A percentile compares a stretch with the other conserved stretches of the same genome.
Conservation (phyloP, 306 rosid genomes). For the Vigna mungo region DNA sequence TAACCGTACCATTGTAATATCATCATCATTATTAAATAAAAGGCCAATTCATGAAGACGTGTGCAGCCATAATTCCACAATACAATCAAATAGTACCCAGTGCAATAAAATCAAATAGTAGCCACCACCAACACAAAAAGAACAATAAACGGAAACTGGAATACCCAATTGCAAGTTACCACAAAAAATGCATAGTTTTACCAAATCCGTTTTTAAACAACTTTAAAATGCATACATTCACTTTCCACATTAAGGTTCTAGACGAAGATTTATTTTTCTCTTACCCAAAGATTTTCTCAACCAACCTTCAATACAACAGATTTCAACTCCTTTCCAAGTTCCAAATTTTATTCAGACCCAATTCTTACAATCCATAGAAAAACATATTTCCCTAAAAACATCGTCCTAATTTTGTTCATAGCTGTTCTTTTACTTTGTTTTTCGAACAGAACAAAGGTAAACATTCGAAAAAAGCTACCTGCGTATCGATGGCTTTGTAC, state of each 20-base stretch:
- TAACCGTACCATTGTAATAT: background rate
- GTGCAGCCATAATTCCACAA: slow-evolving; percentile 27
- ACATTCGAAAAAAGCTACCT: slow-evolving; percentile 54
- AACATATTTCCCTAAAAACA: background rate
- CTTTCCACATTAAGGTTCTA: slow-evolving; percentile 26
- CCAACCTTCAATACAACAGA: background rate
- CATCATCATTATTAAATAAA: slow-evolving; percentile 23
- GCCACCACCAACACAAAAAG: background rate
- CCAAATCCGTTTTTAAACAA: slow-evolving; percentile 16
- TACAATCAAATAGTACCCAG: slow-evolving; percentile 22
- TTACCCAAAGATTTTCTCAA: slow-evolving; percentile 1
- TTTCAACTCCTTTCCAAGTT: slow-evolving; percentile 35
- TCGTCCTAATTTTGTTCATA: background rate
- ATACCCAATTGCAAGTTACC: slow-evolving; percentile 33
- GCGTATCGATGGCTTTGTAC: slow-evolving; percentile 94
- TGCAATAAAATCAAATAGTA: slow-evolving; percentile 29
- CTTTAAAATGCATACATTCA: background rate
- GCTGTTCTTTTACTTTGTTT: background rate
- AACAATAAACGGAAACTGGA: background rate
- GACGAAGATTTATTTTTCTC: background rate
- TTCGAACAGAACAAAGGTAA: background rate
- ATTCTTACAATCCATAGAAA: background rate
- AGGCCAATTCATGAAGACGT: slow-evolving; percentile 23
- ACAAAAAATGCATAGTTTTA: slow-evolving; percentile 3
- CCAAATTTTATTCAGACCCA: slow-evolving; percentile 10